Evolutionary conservation across 2,329 filamentous ascomycete genomes (phyloP).

Genomic region (Colletotrichum neosansevieriae): DNA sequence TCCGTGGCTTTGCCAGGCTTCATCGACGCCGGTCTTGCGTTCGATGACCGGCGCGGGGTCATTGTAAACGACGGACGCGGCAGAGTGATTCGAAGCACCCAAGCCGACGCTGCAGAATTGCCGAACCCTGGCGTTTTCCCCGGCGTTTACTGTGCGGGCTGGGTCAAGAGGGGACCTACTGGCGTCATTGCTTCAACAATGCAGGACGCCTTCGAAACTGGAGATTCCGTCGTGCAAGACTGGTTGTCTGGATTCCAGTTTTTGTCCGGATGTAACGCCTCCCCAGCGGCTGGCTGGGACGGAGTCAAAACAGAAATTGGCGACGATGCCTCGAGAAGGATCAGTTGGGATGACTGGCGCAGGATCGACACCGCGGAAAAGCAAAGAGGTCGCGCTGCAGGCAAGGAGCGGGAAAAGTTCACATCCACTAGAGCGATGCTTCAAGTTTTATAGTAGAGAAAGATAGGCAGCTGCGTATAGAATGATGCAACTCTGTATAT

Average conservation of each 20-base stretch:
- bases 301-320: conserved; percentile 73
- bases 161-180: conserved; percentile 95
- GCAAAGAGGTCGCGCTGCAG: conserved; percentile 71
- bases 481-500: conserved; percentile 1
- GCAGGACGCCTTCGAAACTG: conserved; percentile 92
- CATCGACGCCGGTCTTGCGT: conserved; percentile 78
- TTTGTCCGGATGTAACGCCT: conserved; percentile 44
- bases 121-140: conserved; percentile 63
- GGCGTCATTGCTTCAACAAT: conserved; percentile 97
- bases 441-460: conserved; percentile 53
- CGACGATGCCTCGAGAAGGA: conserved; percentile 66
- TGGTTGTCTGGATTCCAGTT: conserved; percentile 66
- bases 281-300: conserved; percentile 74
- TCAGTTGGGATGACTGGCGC: conserved; percentile 88
- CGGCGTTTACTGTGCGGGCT: conserved; percentile 92
- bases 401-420: conserved; percentile 84
- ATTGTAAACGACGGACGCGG: conserved; percentile 87
- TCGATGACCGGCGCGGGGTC: conserved; percentile 79
- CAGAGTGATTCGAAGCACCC: conserved; percentile 66
- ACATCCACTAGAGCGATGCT: conserved; percentile 70
- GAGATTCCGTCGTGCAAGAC: conserved; percentile 85
- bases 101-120: conserved; percentile 46
- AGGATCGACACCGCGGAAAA: conserved; percentile 85
- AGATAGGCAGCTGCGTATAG: conserved; percentile 46
- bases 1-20: conserved; percentile 83